phyloP scores from a whole-genome alignment of 2,329 filamentous ascomycete species.

The Calonectria hawksworthii region DNA sequence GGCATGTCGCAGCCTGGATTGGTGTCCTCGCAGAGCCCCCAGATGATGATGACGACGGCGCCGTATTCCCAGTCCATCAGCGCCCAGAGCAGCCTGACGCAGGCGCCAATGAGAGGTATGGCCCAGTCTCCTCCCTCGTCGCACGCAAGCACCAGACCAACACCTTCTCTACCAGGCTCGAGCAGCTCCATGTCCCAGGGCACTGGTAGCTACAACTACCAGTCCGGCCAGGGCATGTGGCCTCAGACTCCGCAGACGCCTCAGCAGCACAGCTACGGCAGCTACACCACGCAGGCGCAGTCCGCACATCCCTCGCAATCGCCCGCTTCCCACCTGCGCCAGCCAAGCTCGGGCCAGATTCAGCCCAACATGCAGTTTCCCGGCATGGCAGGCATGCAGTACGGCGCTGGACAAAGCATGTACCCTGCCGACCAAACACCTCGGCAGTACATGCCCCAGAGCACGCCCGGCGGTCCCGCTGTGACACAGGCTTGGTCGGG shows the following conservation, averaged over 20 bases:
- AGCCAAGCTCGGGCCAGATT: slow-evolving; percentile 69
- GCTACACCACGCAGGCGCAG: slow-evolving; percentile 67
- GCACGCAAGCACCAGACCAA: slow-evolving; percentile 70
- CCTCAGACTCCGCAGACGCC: slow-evolving; percentile 75
- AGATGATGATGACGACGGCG: slow-evolving; percentile 75
- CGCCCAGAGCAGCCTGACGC: slow-evolving; percentile 78
- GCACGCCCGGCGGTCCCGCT: slow-evolving; percentile 64
- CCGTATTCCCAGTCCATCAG: slow-evolving; percentile 80
- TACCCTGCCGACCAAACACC: slow-evolving; percentile 74
- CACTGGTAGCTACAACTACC: slow-evolving; percentile 73
- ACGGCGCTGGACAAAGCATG: slow-evolving; percentile 69
- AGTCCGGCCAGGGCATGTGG: slow-evolving; percentile 73
- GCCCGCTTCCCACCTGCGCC: slow-evolving; percentile 72
- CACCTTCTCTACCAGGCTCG: slow-evolving; percentile 69
- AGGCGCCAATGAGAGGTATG: slow-evolving; percentile 80
- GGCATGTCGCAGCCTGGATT: slow-evolving; percentile 70
- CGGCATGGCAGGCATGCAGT: slow-evolving; percentile 73
- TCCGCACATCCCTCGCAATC: slow-evolving; percentile 67
- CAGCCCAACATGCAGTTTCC: slow-evolving; percentile 73
- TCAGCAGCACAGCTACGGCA: slow-evolving; percentile 69
- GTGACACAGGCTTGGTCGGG: slow-evolving; percentile 68
- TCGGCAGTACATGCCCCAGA: slow-evolving; percentile 77
- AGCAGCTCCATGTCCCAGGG: slow-evolving; percentile 66
- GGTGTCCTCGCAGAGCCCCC: slow-evolving; percentile 73
- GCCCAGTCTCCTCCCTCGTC: slow-evolving; percentile 69